A percentile compares a stretch with the other conserved stretches of the same genome.
These are phyloP conservation scores for Rhodotorula sp. DNA, from an alignment of 1,284 basidiomycete genomes.

Conservation along the genomic window DNA sequence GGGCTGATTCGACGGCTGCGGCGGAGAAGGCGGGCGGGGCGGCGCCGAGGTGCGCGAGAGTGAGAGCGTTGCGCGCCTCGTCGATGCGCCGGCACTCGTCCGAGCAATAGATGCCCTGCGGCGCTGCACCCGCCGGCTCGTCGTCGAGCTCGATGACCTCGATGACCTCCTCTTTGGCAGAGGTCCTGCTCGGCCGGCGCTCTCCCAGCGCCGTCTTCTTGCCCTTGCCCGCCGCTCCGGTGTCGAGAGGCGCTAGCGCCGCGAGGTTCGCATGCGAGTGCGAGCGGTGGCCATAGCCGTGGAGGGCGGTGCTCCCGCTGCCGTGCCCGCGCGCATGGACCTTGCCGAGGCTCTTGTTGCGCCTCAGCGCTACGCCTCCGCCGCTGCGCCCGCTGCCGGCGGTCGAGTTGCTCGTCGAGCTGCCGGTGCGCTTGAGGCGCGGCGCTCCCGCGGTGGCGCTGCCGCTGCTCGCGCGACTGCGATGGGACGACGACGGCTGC, in stretches of 20 bases:
- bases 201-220: neutral
- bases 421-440: neutral
- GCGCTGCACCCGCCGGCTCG: neutral
- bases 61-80: slow-evolving; percentile 20
- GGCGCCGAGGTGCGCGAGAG: slow-evolving; percentile 17
- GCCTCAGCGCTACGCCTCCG: slow-evolving; percentile 1
- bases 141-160: slow-evolving; percentile 7
- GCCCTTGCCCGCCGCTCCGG: neutral
- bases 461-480: neutral
- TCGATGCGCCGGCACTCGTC: slow-evolving; percentile 26
- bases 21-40: neutral
- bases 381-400: neutral
- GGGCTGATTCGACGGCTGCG: neutral
- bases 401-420: slow-evolving; percentile 3
- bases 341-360: slow-evolving; percentile 22
- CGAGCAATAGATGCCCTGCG: slow-evolving; percentile 25
- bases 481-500: neutral
- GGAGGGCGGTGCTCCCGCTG: too few relatives aligned
- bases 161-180: slow-evolving; percentile 15
- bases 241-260: neutral
- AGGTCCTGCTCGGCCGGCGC: slow-evolving; percentile 4
- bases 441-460: neutral
- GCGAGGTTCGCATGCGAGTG: slow-evolving; percentile 7
- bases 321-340: neutral
- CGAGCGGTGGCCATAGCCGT: neutral